Base-by-base conservation (phyloP, 129 eudicot genomes). In the Solidago caesia region DNA sequence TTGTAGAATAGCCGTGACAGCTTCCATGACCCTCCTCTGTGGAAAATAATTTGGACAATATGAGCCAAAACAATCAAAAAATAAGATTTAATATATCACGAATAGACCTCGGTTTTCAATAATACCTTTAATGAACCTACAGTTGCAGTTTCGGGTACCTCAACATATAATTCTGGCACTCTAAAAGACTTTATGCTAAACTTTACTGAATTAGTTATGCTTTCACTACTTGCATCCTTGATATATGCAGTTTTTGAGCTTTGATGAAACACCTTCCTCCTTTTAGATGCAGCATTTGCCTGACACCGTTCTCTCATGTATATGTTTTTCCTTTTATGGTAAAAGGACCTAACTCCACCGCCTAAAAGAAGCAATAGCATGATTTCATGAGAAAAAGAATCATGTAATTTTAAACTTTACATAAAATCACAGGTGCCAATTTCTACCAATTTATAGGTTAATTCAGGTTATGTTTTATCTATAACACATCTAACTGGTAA, bases 91-190 rank as follows among this genome's bases (percentile, higher is more conserved):
- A 59, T 29, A 78, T 63, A 49, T 41, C 27, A 70, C 7, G 4
- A 25, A 44, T n/a, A 6, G 4, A 64, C n/a, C 51, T 10, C 21
- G 5, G 13, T 41, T 48, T 1, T 0, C 1, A 15, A 16, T 4
- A 39, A 44, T 85, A 91, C 99, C 99, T 95, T 95, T 52, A 95
- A 84, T 56, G 94, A 88, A 77, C 97, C 97, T 66, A 95, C 96
- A 33, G 93, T 95, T 70, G 91, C 88, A 64, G 85, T 89, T 83
- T 95, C 99, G 11, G 99, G 94, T 72, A 91, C 96, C 88, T 95
- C 99, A 63, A 95, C 83, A 65, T 88, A 89, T 71, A 95, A 86
- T 85, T 91, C 99, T 1, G 99, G 99, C 59, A 95, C 96, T 81
- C 68, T 88, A 69, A 95, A 91, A 11, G 99, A 91, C 85, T 95